Base-by-base conservation (phyloP, 164 flowering plant genomes). In the Protea cynaroides region DNA sequence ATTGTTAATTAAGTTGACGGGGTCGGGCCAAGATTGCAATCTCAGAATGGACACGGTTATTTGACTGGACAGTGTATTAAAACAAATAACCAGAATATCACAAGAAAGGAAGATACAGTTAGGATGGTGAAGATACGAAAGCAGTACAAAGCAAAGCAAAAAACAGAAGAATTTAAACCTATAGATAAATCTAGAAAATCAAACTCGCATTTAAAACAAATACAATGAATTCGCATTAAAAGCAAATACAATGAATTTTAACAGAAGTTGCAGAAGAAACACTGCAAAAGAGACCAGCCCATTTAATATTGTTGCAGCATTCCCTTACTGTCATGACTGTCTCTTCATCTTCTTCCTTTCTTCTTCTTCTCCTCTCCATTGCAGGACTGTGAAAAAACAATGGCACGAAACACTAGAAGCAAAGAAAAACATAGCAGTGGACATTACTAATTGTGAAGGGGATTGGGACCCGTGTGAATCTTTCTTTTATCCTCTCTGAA, bases 391-490 rank as follows among this genome's bases (percentile, higher is more conserved):
- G 34, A 29, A 18, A 49, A 4, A 49, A 18, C n/a, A 49, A 13
- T 49, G n/a, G 19, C 52, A 49, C 5, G 19, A 49, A 18, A 18
- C 3, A 49, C 52, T 12, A 49, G n/a, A 49, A 29, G 34, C 5
- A 51, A 19, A 44, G 19, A 29, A 44, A 55, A 11, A 25, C 17
- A 54, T 21, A 63, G n/a, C 43, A 10, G 29, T 14, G 19, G 7
- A 29, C 21, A 8, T 61, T 51, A 58, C 70, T 79, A 71, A 77
- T 86, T 86, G 71, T 86, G 92, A 59, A 86, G 92, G 62, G 92
- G 92, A 72, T 86, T 86, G 22, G 92, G 92, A 69, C 92, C 92
- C 0, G 89, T 84, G 40, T 79, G 87, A 68, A 83, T 62, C 76
- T 47, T 67, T 56, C 92, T 80, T 68, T 86, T 86, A n/a, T 86